Evolutionary conservation across 2,329 filamentous ascomycete genomes (phyloP), one percentile per base, ranked within the genome.

Genomic region (Tolypocladium tundrense): DNA sequence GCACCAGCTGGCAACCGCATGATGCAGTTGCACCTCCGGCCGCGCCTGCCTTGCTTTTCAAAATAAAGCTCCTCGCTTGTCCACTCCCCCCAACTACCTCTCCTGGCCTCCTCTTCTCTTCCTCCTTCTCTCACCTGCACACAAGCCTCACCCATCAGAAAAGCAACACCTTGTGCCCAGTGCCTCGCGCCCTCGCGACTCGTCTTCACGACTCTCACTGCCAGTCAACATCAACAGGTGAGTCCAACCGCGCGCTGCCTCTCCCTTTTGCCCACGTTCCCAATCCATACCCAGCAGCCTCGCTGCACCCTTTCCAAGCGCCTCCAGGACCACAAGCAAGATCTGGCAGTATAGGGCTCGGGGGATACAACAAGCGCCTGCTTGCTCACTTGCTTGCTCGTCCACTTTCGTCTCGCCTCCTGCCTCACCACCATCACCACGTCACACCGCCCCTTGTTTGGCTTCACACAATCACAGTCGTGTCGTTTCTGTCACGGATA

Each of bases 11-110:
- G 57, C 57, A 43, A 51, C 57, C 53, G 35, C 50, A 37, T 45
- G 54, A 41, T 56, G 57, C 54, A n/a, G 37, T 41, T 54, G 53
- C 53, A n/a, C 33, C 21, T 40, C 39, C 37, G 45, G 27, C 40
- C 39, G 48, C 54, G 54, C 57, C 54, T 58, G 41, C 57, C 57
- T 35, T 40, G 54, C 57, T 35, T 53, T 39, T 41, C 48, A 42
- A 56, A 42, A 58, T 58, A 58, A 58, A 58, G 43, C 57, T 58
- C 35, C 45, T 56, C 35, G 39, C 48, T 50, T 39, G 27, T 53
- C 50, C 57, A 7, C 54, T 48, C 54, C 39, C n/a, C 35, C 39
- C 51, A 39, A 4, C 10, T 13, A 27, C 62, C 59, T 19, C 52
- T 59, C 60, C 59, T 50, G n/a, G n/a, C 21, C 50, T 33, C 31